Percentiles rank a stretch among this genome's conserved stretches.
Conservation (phyloP, 352 stramenopile genomes). For the Elongisporangium undulatum region DNA sequence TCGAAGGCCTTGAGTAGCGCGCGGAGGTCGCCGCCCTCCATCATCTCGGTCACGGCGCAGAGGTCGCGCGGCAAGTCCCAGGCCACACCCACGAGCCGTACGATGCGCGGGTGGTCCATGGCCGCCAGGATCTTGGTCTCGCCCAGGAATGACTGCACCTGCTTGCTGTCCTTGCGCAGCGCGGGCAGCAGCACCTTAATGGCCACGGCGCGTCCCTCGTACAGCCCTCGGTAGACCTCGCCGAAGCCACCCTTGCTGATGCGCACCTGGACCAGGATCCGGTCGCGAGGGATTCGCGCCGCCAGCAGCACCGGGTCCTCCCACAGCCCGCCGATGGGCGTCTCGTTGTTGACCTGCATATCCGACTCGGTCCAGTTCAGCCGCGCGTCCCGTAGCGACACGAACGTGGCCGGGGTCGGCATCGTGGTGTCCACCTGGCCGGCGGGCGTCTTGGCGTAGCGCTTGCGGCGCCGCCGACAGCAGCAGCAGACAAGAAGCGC, state of each 20-base stretch:
- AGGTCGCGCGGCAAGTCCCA: slow-evolving; percentile 42
- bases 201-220: slow-evolving; percentile 39
- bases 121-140: slow-evolving; percentile 58
- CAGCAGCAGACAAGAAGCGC: too few species aligned
- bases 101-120: slow-evolving; percentile 58
- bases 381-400: too few species aligned
- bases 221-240: slow-evolving; percentile 40
- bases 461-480: too few species aligned
- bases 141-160: slow-evolving; percentile 43
- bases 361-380: too few species aligned
- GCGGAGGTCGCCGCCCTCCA: slow-evolving; percentile 39
- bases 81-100: slow-evolving; percentile 59
- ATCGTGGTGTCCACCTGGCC: too few species aligned
- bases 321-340: too few species aligned
- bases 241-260: slow-evolving; percentile 48
- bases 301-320: slow-evolving; percentile 30
- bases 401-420: too few species aligned
- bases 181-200: slow-evolving; percentile 58
- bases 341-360: too few species aligned
- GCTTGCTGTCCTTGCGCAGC: slow-evolving; percentile 36
- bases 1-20: slow-evolving; percentile 12
- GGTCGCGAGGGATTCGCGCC: slow-evolving; percentile 36
- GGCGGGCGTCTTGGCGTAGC: too few species aligned
- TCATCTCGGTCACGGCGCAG: slow-evolving; percentile 45
- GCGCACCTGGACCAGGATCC: slow-evolving; percentile 32